These are phyloP conservation scores for Chalaropsis ovoidea DNA, from an alignment of 2,329 filamentous ascomycete species.

Conservation along the genomic window DNA sequence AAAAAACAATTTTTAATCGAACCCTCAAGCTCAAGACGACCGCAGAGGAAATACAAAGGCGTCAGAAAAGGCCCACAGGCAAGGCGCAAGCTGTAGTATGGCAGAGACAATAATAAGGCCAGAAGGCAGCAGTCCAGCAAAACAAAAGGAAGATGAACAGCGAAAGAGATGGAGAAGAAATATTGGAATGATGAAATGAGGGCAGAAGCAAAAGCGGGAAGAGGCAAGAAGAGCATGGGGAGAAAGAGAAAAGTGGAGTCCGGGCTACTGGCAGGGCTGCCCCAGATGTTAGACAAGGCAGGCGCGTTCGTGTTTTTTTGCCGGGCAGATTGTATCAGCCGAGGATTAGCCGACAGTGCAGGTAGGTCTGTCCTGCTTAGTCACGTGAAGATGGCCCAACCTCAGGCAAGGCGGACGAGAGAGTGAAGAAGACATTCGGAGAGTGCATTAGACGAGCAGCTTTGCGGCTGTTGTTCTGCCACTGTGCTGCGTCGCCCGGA, in stretches of 20 bases:
- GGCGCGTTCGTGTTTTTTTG: constrained; percentile 10
- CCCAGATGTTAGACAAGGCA: not conserved
- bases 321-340: not conserved
- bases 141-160: no score
- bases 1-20: not conserved
- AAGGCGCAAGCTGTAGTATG: not conserved
- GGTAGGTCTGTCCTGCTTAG: not conserved
- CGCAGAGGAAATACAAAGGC: not conserved
- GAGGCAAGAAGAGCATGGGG: not conserved
- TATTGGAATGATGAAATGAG: not conserved
- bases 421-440: no score
- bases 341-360: not conserved
- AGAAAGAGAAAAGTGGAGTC: constrained; percentile 3
- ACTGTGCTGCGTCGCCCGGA: no score
- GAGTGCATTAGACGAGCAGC: no score
- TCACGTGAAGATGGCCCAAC: not conserved
- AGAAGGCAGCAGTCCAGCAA: no score
- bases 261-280: not conserved
- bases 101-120: no score
- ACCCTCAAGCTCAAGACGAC: not conserved
- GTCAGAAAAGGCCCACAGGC: not conserved
- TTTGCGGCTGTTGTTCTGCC: no score
- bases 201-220: not conserved
- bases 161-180: no score
- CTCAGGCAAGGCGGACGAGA: no score